Evolutionary conservation across 257 asterid species (phyloP).

Genomic region (Nicotiana otophora): DNA sequence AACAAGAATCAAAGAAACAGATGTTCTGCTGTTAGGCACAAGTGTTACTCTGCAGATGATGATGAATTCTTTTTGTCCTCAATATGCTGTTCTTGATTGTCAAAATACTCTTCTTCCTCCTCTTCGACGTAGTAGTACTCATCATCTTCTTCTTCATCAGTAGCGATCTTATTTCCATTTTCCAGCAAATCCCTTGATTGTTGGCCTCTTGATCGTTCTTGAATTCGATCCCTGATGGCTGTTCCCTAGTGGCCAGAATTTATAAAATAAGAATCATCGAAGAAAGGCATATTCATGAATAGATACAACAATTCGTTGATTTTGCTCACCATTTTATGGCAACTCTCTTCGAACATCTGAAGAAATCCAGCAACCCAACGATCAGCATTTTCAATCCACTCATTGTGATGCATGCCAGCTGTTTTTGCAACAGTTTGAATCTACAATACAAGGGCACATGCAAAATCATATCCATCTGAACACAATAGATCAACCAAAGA

Average conservation of each 20-base stretch:
- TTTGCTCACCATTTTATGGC: conserved; percentile 63
- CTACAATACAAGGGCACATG: conserved; percentile 21
- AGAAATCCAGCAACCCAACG: conserved; percentile 75
- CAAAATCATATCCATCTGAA: not conserved
- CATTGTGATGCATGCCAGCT: conserved; percentile 48
- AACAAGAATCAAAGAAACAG: not conserved
- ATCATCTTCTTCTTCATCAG: conserved; percentile 21
- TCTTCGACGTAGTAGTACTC: conserved; percentile 14
- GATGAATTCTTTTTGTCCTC: conserved; percentile 27
- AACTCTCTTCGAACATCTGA: conserved; percentile 71
- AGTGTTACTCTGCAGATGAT: not conserved
- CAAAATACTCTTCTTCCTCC: conserved; percentile 15
- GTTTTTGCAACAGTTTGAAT: conserved; percentile 72
- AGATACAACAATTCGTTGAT: not conserved
- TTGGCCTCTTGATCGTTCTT: conserved; percentile 52
- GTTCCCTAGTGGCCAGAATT: conserved; percentile 19
- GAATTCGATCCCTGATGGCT: conserved; percentile 18
- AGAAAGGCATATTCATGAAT: not conserved
- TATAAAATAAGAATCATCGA: not conserved
- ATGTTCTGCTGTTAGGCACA: not conserved
- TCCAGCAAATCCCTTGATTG: conserved; percentile 7
- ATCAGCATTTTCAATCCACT: conserved; percentile 77
- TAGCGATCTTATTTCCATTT: conserved; percentile 13
- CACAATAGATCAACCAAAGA: not conserved
- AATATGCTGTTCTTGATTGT: conserved; percentile 25